A percentile compares a stretch with the other conserved stretches of the same genome.
phyloP scores from a whole-genome alignment of 2,329 filamentous ascomycete genomes.

The Epichloe hybrida region DNA sequence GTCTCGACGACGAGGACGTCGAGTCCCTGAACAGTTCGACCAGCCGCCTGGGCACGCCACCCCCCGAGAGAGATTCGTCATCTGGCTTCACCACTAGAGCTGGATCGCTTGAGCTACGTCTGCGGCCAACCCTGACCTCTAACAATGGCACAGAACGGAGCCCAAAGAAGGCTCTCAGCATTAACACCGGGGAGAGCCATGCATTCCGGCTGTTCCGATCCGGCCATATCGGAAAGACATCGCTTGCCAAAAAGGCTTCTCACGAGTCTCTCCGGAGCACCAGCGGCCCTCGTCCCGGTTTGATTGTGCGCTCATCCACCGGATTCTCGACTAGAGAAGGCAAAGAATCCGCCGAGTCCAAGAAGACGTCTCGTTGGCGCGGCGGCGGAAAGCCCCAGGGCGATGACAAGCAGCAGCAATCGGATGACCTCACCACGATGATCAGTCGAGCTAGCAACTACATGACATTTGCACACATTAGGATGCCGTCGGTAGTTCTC shows the following conservation, averaged over 20 bases:
- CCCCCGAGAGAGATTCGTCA: conserved; percentile 29
- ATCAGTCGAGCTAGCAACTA: conserved; percentile 89
- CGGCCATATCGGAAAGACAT: conserved; percentile 27
- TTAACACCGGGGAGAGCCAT: conserved; percentile 28
- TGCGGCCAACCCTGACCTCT: conserved; percentile 67
- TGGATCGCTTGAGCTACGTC: conserved; percentile 65
- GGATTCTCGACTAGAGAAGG: conserved; percentile 28
- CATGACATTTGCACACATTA: conserved; percentile 94
- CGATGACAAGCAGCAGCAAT: conserved; percentile 49
- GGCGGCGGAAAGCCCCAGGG: conserved; percentile 33
- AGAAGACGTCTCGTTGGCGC: conserved; percentile 40
- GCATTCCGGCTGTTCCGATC: conserved; percentile 40
- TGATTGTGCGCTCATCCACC: conserved; percentile 32
- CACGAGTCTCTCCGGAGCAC: conserved; percentile 39
- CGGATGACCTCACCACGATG: conserved; percentile 93
- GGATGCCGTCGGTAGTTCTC: conserved; percentile 86
- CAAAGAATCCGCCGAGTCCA: conserved; percentile 22
- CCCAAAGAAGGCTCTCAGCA: conserved; percentile 33
- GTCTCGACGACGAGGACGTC: conserved; percentile 24
- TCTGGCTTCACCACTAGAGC: conserved; percentile 46
- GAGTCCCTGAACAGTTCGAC: conserved; percentile 29
- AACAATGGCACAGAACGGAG: conserved; percentile 25
- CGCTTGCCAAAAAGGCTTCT: conserved; percentile 37
- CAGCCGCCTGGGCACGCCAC: conserved; percentile 22
- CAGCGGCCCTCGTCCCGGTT: conserved; percentile 26